Evolutionary conservation across 2,329 filamentous ascomycete species (phyloP), one percentile per base, ranked within the genome.

Genomic region (Thermothelomyces thermophilus): DNA sequence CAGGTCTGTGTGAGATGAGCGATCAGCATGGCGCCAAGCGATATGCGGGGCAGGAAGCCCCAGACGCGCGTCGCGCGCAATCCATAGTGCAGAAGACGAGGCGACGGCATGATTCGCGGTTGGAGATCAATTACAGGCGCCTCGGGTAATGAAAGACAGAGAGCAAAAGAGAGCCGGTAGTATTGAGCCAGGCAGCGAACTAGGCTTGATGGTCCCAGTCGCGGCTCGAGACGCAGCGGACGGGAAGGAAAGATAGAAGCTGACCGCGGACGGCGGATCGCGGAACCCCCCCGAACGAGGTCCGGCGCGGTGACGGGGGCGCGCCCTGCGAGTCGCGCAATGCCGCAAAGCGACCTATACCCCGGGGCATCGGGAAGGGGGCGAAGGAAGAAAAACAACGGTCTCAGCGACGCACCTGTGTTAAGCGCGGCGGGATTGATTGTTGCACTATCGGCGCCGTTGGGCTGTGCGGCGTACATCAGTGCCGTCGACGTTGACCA

Each of bases 341-440:
- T 16, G 14, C 16, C 13, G 13, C 33, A 35, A 14, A 5, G 13
- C 7, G 13, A 11, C 33, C 13, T n/a, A n/a, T n/a, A 16, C 13
- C 5, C 33, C 16, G 13, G 33, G 6, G 33, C 33, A 16, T n/a
- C n/a, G n/a, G n/a, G n/a, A n/a, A n/a, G 33, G 40, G 41, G 28
- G 48, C 19, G 39, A 26, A 35, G 50, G 26, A 48, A 34, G 53
- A 42, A 48, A 40, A 58, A 55, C 33, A 56, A 56, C 41, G 46
- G 40, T 5, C 10, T 16, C 46, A 60, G 41, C 52, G 52, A 76
- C 73, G 69, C 83, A 91, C 86, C 82, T 74, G 83, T 74, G 73
- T 86, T 89, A 73, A 95, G 78, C 58, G 86, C 87, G 64, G 87
- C 87, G 68, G 89, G 89, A 76, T 94, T 88, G 76, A 95, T 93